Evolutionary conservation across 148 eudicot species (phyloP).

Genomic region (Amaranthus cruentus): DNA sequence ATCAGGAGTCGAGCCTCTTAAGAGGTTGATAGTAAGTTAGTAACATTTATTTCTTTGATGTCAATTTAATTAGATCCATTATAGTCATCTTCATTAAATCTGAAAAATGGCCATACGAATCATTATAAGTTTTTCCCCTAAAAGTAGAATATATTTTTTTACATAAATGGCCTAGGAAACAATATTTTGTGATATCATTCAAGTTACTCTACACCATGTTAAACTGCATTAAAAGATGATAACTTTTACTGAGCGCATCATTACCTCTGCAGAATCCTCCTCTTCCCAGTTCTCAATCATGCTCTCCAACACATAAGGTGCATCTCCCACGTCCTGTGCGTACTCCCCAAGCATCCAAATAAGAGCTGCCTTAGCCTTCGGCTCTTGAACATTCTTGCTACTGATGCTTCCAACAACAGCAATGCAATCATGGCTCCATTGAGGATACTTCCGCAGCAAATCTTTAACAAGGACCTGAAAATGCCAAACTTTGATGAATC

Average conservation of each 20-base stretch:
- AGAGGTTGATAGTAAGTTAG: no score
- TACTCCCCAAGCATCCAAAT: constrained; percentile 99
- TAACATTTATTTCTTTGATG: no score
- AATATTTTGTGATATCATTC: neutral
- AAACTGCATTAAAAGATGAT: neutral
- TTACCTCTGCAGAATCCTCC: constrained; percentile 94
- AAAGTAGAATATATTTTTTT: no score
- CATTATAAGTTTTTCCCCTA: no score
- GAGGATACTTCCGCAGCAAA: constrained; percentile 97
- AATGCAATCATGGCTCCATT: constrained; percentile 99
- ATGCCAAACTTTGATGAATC: neutral
- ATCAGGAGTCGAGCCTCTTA: no score
- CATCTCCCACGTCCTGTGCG: constrained; percentile 97
- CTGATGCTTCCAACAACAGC: constrained; percentile 98
- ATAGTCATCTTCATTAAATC: no score
- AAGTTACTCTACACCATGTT: neutral
- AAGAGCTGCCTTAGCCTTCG: constrained; percentile 98
- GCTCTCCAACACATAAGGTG: constrained; percentile 86
- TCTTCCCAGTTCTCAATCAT: constrained; percentile 91
- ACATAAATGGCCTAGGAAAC: neutral
- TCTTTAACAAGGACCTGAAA: constrained; percentile 92
- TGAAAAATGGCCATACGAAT: no score
- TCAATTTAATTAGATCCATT: no score
- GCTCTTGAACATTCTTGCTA: constrained; percentile 97
- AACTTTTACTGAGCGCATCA: constrained; percentile 2